These are phyloP conservation scores for Dorcoceras hygrometricum DNA, from an alignment of 257 asterid genomes.

Conservation along the genomic window DNA sequence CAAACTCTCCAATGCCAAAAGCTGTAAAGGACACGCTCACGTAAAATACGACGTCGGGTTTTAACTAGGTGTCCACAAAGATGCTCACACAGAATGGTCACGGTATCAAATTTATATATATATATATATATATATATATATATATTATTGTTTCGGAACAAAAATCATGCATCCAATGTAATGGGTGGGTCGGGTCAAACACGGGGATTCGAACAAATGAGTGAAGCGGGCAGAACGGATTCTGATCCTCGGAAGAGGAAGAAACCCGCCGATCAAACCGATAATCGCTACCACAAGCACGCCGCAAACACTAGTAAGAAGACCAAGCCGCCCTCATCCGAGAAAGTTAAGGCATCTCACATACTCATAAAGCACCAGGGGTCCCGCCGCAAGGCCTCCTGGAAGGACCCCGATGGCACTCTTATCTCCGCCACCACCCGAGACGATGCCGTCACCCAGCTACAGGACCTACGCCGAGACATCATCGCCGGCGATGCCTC, in stretches of 20 bases:
- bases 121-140: too few relatives aligned
- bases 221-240: background rate
- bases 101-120: too few relatives aligned
- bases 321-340: conserved; percentile 65
- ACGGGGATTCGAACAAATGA: background rate
- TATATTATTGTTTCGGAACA: too few relatives aligned
- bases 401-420: conserved; percentile 93
- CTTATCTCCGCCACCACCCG: conserved; percentile 72
- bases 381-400: conserved; percentile 89
- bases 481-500: conserved; percentile 65
- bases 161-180: too few relatives aligned
- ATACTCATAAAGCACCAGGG: conserved; percentile 93
- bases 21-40: conserved; percentile 57
- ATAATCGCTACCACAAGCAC: conserved; percentile 28
- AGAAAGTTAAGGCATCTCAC: conserved; percentile 85
- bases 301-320: conserved; percentile 40
- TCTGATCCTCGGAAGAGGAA: conserved; percentile 75
- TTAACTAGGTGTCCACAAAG: too few relatives aligned
- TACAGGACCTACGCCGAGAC: conserved; percentile 54
- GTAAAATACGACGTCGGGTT: too few relatives aligned
- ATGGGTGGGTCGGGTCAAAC: too few relatives aligned
- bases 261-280: conserved; percentile 53
- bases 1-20: conserved; percentile 73
- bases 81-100: too few relatives aligned
- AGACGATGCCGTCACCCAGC: conserved; percentile 73